These are phyloP conservation scores for Cladosporium cucumerinum DNA, from an alignment of 2,329 filamentous ascomycete genomes.

Conservation along the genomic window DNA sequence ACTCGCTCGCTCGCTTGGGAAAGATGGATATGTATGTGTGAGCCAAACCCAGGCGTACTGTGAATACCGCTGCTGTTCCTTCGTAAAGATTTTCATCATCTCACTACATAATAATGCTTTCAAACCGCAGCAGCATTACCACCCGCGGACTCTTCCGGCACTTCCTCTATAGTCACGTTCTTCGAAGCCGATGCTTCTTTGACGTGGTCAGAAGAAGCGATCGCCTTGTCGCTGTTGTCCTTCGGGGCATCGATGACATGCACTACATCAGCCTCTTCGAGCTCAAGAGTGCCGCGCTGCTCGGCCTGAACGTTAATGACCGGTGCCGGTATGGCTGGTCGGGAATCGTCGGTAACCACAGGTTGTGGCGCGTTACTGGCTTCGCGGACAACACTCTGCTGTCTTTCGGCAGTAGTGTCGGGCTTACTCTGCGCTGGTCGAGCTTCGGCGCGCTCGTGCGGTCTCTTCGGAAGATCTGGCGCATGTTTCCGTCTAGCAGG, in stretches of 20 bases:
- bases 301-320: constrained; percentile 8
- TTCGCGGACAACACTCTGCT: background rate
- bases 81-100: background rate
- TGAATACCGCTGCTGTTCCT: background rate
- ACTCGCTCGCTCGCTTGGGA: background rate
- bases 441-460: background rate
- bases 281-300: constrained; percentile 10
- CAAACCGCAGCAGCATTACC: background rate
- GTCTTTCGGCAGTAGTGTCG: background rate
- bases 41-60: background rate
- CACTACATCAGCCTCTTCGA: constrained; percentile 9
- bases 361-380: background rate
- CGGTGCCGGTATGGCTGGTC: background rate
- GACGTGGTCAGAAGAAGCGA: background rate
- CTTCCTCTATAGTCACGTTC: constrained; percentile 2
- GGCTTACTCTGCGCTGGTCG: background rate
- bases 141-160: background rate
- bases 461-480: constrained; percentile 1
- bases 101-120: background rate
- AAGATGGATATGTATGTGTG: background rate
- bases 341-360: background rate
- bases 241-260: constrained; percentile 8
- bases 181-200: background rate
- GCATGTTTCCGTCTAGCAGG: constrained; percentile 9
- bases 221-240: background rate